Evolutionary conservation across 2,329 filamentous ascomycete species (phyloP), one percentile per base, ranked within the genome.

Genomic region (Hypoxylon sp.): DNA sequence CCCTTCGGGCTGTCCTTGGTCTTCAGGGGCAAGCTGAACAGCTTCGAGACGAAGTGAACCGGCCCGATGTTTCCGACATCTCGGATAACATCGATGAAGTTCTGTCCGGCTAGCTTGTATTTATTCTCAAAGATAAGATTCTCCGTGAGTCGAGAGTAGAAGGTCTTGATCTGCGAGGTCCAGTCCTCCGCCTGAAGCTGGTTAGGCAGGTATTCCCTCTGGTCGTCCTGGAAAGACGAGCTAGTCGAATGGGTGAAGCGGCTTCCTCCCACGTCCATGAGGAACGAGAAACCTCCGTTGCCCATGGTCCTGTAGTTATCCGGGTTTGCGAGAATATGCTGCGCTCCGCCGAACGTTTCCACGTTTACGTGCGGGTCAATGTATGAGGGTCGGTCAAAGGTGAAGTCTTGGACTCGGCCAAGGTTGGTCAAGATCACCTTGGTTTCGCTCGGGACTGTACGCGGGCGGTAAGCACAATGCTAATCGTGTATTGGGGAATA

Each of bases 61-160:
- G 89, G 89, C 0, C 83, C 84, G 24, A 91, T 77, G 72, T 92
- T 92, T 24, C 86, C 89, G 0, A 92, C 84, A 57, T 92, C 88
- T 22, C 88, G 85, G 8, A 92, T 80, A 3, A 94, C 82, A 69
- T 95, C 92, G 41, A 93, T 84, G 73, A 92, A 89, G 54, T 85
- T 85, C 57, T 83, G 82, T 7, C 84, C 84, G 0, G 75, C 78
- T 26, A 94, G 82, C 59, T 82, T 84, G 75, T 87, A 91, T 44
- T 85, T 86, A 74, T 92, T 91, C 26, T 87, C 82, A 0, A 79
- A 74, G 19, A 96, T 80, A 2, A 95, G 81, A 26, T 84, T 79
- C 52, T 86, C 78, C 1, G 86, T 88, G 13, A 85, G 88, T 30
- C 85, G 79, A 10, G 87, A 81, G 73, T 91, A 93, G 71, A 93